Evolutionary conservation across 306 rosid genomes (phyloP).

Genomic region (Herpetospermum pedunculosum): DNA sequence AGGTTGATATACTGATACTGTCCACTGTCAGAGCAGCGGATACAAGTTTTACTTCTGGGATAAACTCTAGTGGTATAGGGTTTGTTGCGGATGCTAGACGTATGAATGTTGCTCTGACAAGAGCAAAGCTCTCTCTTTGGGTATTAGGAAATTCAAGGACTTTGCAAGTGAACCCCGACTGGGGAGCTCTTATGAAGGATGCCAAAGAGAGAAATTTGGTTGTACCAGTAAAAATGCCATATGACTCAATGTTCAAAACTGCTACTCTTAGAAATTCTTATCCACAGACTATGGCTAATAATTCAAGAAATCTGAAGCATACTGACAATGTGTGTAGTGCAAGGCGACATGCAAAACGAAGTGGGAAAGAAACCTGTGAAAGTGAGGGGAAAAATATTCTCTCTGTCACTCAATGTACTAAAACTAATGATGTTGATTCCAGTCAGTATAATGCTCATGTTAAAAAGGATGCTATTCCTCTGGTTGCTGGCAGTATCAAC

Average conservation of each 20-base stretch:
- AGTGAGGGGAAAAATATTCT: conserved; percentile 21
- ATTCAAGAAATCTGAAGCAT: conserved; percentile 20
- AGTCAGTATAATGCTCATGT: conserved; percentile 16
- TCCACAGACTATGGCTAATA: conserved; percentile 21
- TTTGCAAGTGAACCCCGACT: conserved; percentile 60
- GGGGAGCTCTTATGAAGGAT: conserved; percentile 84
- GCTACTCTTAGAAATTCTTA: conserved; percentile 12
- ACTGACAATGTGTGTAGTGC: conserved; percentile 27
- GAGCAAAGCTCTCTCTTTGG: conserved; percentile 91
- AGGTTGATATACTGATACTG: conserved; percentile 81
- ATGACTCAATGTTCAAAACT: conserved; percentile 42
- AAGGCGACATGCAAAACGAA: conserved; percentile 11
- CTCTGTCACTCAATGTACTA: conserved; percentile 21
- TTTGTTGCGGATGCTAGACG: conserved; percentile 97
- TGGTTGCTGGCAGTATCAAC: conserved; percentile 16
- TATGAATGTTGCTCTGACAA: conserved; percentile 96
- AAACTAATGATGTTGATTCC: conserved; percentile 19
- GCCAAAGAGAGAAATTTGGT: conserved; percentile 66
- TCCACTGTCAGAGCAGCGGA: conserved; percentile 88
- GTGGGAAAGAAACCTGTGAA: conserved; percentile 22
- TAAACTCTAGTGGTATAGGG: conserved; percentile 56
- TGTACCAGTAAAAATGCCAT: conserved; percentile 45
- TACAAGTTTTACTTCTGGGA: conserved; percentile 27
- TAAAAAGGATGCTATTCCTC: conserved; percentile 19
- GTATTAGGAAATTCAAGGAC: conserved; percentile 86